Conservation (phyloP, 1,284 basidiomycete species). For the Cryptococcus wingfieldii region DNA sequence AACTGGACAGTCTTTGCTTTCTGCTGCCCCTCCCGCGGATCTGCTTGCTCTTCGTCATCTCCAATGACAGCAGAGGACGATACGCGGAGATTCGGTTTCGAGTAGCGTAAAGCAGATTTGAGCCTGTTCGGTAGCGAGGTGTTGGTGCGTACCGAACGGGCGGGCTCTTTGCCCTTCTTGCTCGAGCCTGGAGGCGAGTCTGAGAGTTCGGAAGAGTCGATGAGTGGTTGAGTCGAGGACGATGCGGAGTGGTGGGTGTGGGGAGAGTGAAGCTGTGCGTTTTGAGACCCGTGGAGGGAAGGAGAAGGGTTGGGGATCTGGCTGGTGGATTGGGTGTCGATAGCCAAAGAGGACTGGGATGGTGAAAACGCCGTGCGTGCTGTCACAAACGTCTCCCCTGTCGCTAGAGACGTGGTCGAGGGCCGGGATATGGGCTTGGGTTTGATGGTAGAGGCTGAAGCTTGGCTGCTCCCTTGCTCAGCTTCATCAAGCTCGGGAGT, state of each 20-base stretch:
- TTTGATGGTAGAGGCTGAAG: not conserved
- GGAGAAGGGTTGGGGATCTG: constrained; percentile 2
- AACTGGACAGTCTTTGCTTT: constrained; percentile 42
- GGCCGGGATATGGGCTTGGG: not conserved
- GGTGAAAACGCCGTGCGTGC: constrained; percentile 26
- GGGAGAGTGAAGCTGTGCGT: not conserved
- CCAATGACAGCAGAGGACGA: too few relatives aligned
- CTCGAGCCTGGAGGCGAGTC: not conserved
- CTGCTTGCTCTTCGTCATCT: not conserved
- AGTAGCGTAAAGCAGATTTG: constrained; percentile 30
- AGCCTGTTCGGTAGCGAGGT: constrained; percentile 9
- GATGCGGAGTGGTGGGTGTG: constrained; percentile 14
- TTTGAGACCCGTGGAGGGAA: not conserved
- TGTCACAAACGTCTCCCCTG: constrained; percentile 39
- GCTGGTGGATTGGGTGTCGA: not conserved
- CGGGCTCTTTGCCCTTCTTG: not conserved
- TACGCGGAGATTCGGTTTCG: too few relatives aligned
- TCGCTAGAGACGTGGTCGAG: constrained; percentile 16
- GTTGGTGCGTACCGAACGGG: not conserved
- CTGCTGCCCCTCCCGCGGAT: not conserved
- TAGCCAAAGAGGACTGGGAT: constrained; percentile 10
- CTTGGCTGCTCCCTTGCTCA: not conserved
- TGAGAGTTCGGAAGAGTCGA: constrained; percentile 11
- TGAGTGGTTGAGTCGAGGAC: constrained; percentile 24
- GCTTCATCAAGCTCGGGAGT: not conserved